Evolutionary conservation across 2,329 filamentous ascomycete genomes (phyloP).

Genomic region (Diaporthe humulicola): DNA sequence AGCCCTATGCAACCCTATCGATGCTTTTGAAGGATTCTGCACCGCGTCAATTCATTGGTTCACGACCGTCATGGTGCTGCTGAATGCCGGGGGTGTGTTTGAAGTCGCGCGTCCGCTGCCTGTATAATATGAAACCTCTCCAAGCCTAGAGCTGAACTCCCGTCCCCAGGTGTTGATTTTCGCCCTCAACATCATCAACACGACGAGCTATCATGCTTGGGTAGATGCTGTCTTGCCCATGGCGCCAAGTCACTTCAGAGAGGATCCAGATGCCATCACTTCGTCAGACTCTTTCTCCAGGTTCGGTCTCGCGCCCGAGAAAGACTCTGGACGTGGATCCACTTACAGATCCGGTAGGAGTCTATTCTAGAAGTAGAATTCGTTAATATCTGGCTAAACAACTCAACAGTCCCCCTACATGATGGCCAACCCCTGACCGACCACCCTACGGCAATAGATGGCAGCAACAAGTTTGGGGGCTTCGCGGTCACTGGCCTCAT

Average conservation of each 20-base stretch:
- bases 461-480: neutral
- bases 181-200: neutral
- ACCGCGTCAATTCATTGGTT: neutral
- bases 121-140: neutral
- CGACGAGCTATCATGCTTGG: neutral
- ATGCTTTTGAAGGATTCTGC: neutral
- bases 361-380: neutral
- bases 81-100: constrained; percentile 4
- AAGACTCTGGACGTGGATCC: neutral
- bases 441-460: neutral
- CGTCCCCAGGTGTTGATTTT: neutral
- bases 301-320: neutral
- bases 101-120: neutral
- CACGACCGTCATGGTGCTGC: neutral
- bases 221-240: neutral
- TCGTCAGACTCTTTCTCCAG: neutral
- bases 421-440: neutral
- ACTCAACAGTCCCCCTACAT: neutral
- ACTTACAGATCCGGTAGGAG: neutral
- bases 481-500: neutral
- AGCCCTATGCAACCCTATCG: neutral
- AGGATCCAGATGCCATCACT: neutral
- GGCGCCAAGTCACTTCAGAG: constrained; percentile 1
- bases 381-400: neutral
- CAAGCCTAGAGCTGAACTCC: neutral